Evolutionary conservation across 2,329 filamentous ascomycete genomes (phyloP).

Genomic region (Cladosporium sp.): DNA sequence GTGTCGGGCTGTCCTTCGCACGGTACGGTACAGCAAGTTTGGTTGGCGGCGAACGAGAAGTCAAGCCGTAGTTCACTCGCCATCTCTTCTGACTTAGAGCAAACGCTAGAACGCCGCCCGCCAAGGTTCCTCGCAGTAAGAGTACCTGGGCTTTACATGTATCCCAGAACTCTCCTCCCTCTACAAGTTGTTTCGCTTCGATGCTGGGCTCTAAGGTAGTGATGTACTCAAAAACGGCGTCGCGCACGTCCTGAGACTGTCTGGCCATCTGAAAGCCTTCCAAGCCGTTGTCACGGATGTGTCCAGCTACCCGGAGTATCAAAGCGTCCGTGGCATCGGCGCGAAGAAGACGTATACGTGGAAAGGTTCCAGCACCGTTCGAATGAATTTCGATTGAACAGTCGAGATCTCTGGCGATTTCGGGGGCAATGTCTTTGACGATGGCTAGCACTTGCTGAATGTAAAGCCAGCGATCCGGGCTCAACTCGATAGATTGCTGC

Average conservation of each 20-base stretch:
- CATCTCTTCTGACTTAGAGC: slow-evolving; percentile 63
- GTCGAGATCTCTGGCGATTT: too few species aligned
- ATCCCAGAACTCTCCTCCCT: slow-evolving; percentile 24
- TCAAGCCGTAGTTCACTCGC: slow-evolving; percentile 61
- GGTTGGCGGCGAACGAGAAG: slow-evolving; percentile 48
- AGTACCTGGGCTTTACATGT: slow-evolving; percentile 43
- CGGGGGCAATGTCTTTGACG: too few species aligned
- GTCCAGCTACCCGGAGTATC: slow-evolving; percentile 36
- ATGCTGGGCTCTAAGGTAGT: slow-evolving; percentile 14
- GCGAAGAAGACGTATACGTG: slow-evolving; percentile 58
- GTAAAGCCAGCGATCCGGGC: slow-evolving; percentile 42
- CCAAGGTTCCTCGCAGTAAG: slow-evolving; percentile 64
- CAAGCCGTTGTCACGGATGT: slow-evolving; percentile 36
- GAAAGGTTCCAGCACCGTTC: slow-evolving; percentile 43
- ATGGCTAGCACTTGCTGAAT: slow-evolving; percentile 40
- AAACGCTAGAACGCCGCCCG: slow-evolving; percentile 60
- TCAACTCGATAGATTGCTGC: slow-evolving; percentile 43
- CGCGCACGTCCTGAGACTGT: slow-evolving; percentile 19
- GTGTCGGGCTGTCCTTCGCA: slow-evolving; percentile 64
- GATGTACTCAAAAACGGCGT: slow-evolving; percentile 25
- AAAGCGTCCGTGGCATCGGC: slow-evolving; percentile 38
- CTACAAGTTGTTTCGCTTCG: slow-evolving; percentile 20
- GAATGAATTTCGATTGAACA: slow-evolving; percentile 23
- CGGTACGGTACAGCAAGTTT: slow-evolving; percentile 66
- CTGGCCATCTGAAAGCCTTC: slow-evolving; percentile 23